Evolutionary conservation across 805 yeast genomes (phyloP), one percentile per base, ranked within the genome.

Genomic region (Lipomyces sp.): DNA sequence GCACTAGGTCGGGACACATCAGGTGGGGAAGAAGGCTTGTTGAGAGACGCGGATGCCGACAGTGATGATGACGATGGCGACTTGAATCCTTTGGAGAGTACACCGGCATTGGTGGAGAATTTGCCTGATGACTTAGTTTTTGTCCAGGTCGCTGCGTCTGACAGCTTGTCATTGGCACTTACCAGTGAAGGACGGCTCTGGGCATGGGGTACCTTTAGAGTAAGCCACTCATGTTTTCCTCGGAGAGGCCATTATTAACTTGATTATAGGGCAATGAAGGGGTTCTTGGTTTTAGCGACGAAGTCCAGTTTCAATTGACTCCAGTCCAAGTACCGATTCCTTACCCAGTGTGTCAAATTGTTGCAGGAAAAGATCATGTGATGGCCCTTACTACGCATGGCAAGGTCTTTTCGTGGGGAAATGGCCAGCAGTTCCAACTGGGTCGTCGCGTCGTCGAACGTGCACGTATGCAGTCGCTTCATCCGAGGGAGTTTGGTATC

Each of bases 371-470:
- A 76, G 98, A 95, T 76, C 99, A 95, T 76, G 77, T 95, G 48
- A 77, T 95, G 57, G 95, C 96, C 32, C 80, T 95, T 48, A 96
- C 93, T 76, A 80, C 85, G 33, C 88, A 86, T 74, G 99, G 99
- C 65, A 83, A 87, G 62, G 98, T 93, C 1, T 92, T 85, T 75
- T 93, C 98, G 0, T 95, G 99, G 99, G 99, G 99, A 72, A 90
- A 91, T 76, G 97, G 98, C 33, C 96, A 93, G 74, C 96, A 91
- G 75, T 87, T 83, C 78, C 98, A 95, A 80, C 82, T 95, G 71
- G 99, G 98, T 30, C 85, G 97, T 75, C 88, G 87, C 74, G 86
- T 93, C 62, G 75, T 87, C 78, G 98, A 86, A 79, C 90, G 90
- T 79, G 91, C 87, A 72, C 84, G 90, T 78, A 84, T 83, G 74